Base-by-base conservation (phyloP, 495 filamentous ascomycete genomes). In the Hyaloscypha finlandica region DNA sequence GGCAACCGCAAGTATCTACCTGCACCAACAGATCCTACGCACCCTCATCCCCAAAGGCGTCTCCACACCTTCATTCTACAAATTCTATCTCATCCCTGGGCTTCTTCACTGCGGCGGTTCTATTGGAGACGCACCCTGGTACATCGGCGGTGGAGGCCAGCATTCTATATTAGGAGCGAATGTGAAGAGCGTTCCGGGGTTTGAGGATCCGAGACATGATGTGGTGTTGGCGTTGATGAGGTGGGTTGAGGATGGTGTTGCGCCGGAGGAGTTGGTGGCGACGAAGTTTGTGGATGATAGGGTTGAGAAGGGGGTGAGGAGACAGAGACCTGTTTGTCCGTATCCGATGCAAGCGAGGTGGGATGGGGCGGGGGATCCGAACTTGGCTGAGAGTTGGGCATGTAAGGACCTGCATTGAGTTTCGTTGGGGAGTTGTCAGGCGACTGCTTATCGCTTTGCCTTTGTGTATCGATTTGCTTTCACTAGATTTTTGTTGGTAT, bases 161-260 rank as follows among this genome's bases (percentile, higher is more conserved):
- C 70, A 78, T 39, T 75, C 59, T 8, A 29, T 14, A 0, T 25
- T 79, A 52, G 75, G 75, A 2, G 61, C 64, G 0, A 67, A 57
- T 1, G 42, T 63, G 29, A 68, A 54, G 33, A 72, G 72, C 20
- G 77, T 79, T 0, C 81, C 83, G 0, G 84, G 81, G 0, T 84
- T 77, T 65, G 58, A 61, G 20, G 79, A 82, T 48, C 39, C 71
- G 20, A 70, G 77, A 33, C 79, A 84, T 65, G 82, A 87, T 69
- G 74, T 74, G 2, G 25, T 86, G 59, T 51, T 82, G 61, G 83
- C 83, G 20, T 65, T 88, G 60, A 77, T 85, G 74, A 68, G 70
- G 3, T 88, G 85, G 85, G 82, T 84, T 3, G 85, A 87, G 73
- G 67, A 76, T 12, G 80, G 74, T 0, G 71, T 52, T 30, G 71